Percentiles rank a stretch among this genome's conserved stretches.
phyloP scores from a whole-genome alignment of 257 asterid species.

The Vinca minor region DNA sequence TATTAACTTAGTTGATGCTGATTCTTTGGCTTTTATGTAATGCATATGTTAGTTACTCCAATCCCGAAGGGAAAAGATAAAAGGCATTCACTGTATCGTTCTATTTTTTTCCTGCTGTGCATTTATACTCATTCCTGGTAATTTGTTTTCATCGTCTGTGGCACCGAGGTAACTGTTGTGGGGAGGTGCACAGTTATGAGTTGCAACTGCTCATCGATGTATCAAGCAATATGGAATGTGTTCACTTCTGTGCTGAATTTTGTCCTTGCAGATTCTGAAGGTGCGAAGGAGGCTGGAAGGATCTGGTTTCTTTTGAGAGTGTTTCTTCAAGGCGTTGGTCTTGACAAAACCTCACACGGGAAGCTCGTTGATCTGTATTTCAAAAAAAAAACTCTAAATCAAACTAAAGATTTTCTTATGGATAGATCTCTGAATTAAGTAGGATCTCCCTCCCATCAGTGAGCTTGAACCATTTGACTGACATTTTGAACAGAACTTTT shows the following conservation, averaged over 20 bases:
- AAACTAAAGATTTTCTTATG: slow-evolving; percentile 2
- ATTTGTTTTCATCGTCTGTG: neutral
- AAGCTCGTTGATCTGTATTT: slow-evolving; percentile 3
- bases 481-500: neutral
- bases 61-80: too few relatives aligned
- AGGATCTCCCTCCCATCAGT: neutral
- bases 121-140: neutral
- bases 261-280: slow-evolving; percentile 7
- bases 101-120: neutral
- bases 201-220: neutral
- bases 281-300: neutral
- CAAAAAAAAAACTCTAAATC: neutral
- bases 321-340: neutral
- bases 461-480: neutral
- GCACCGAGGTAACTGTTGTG: neutral
- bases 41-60: neutral
- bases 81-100: neutral
- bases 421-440: neutral
- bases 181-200: neutral
- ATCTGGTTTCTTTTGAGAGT: neutral
- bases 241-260: neutral
- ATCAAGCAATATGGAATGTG: neutral
- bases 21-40: neutral
- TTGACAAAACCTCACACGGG: neutral
- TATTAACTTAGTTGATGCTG: neutral